Base-by-base conservation (phyloP, 768 basidiomycete species). In the Leucosporidium creatinivorum region DNA sequence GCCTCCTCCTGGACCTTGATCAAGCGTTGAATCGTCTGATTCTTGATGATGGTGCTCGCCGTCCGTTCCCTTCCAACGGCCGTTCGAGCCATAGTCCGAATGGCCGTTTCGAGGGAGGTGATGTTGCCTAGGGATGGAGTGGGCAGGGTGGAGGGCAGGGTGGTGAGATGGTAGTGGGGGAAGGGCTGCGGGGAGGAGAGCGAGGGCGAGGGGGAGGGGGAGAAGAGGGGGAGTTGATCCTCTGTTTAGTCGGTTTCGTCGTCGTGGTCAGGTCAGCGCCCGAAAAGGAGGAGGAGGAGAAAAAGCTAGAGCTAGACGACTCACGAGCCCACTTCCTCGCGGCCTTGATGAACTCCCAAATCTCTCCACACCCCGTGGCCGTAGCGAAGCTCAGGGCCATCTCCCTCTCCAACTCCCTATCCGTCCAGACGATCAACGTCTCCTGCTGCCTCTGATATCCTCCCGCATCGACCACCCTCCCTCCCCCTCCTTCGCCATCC, bases 371-470 rank as follows among this genome's bases (percentile, higher is more conserved):
- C 36, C 93, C 96, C 69, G 92, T 90, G 1, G 90, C 85, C 74
- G 97, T 94, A 76, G 97, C 94, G 74, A 99, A 99, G 74, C 92
- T 94, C 62, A 99, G 82, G 3, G 94, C 94, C 76, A 96, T 93
- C 78, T 99, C 96, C 48, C 89, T 86, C 33, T 91, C 90, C 21
- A 75, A 72, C 70, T 90, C 88, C 1, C 91, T 89, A 77, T 98
- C 94, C 5, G 94, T 98, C 96, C 96, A 99, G 25, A 97, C 94
- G 73, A 99, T 97, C 58, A 99, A 84, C 18, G 96, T 99, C 76
- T 97, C 94, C 93, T 79, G 69, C 47, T 73, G 66, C 25, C 73
- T 52, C 58, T 68, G 65, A n/a, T 73, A 72, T n/a, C 68, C 31
- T 23, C 55, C 59, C 47, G 70, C 60, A 10, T 72, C 70, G 52